phyloP scores from a whole-genome alignment of 1,284 basidiomycete species.

The Trichosporon sp. region DNA sequence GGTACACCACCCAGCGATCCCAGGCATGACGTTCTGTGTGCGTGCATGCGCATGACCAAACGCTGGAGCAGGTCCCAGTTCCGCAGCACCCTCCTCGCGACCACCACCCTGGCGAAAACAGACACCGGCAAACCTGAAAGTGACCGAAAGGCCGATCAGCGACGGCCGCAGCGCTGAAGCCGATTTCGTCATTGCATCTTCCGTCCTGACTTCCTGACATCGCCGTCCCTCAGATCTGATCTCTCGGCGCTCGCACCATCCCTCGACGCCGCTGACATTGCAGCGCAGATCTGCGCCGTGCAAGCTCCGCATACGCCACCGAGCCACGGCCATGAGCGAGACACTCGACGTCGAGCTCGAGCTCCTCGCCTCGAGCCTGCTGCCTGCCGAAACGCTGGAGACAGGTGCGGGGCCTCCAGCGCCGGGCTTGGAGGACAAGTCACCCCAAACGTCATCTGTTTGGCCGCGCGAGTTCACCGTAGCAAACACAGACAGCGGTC shows the following conservation, averaged over 20 bases:
- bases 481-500: constrained; percentile 51
- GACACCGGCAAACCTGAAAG: neutral
- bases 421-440: neutral
- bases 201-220: neutral
- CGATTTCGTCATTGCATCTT: neutral
- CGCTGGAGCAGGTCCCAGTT: neutral
- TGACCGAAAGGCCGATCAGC: neutral
- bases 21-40: neutral
- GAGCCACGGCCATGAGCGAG: constrained; percentile 3
- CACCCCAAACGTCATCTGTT: constrained; percentile 1
- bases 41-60: neutral
- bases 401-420: constrained; percentile 6
- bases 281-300: neutral
- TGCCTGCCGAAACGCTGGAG: constrained; percentile 58
- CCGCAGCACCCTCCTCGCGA: neutral
- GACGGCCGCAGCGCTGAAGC: neutral
- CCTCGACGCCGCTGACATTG: neutral
- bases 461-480: constrained; percentile 31
- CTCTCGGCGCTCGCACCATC: neutral
- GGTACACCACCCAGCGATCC: neutral
- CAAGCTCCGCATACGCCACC: neutral
- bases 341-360: constrained; percentile 37
- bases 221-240: neutral
- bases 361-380: constrained; percentile 55
- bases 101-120: neutral